These are phyloP conservation scores for Ceratocystiopsis minuta DNA, from an alignment of 2,329 filamentous ascomycete species.

Conservation along the genomic window DNA sequence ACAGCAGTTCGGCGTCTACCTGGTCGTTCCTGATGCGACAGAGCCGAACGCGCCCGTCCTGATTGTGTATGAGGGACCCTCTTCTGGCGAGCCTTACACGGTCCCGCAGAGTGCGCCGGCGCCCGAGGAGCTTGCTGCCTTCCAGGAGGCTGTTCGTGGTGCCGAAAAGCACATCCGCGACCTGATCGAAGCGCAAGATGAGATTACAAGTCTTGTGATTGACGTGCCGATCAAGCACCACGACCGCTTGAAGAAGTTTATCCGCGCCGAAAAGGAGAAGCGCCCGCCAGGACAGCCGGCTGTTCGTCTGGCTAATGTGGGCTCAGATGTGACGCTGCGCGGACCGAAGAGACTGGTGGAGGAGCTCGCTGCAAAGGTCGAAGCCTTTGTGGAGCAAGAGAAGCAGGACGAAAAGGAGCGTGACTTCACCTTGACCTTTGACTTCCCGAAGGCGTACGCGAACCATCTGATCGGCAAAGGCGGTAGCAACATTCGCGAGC, in stretches of 20 bases:
- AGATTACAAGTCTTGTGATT: conserved; percentile 29
- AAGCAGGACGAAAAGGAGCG: conserved; percentile 88
- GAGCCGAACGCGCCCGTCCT: conserved; percentile 46
- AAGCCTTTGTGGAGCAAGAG: conserved; percentile 68
- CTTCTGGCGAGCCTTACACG: conserved; percentile 27
- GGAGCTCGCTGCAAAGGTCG: conserved; percentile 52
- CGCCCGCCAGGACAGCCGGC: conserved; percentile 40
- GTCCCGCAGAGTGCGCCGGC: conserved; percentile 32
- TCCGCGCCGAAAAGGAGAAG: conserved; percentile 44
- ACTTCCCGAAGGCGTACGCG: conserved; percentile 88
- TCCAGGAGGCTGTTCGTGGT: conserved; percentile 36
- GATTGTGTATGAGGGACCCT: conserved; percentile 53
- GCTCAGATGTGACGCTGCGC: conserved; percentile 50
- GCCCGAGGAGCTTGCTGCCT: conserved; percentile 30
- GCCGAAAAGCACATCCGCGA: conserved; percentile 39
- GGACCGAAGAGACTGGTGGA: conserved; percentile 60
- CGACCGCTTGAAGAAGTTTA: conserved; percentile 43
- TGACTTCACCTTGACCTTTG: conserved; percentile 68
- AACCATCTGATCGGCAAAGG: conserved; percentile 63
- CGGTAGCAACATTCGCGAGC: conserved; percentile 46
- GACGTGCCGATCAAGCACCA: conserved; percentile 46
- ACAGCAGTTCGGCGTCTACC: conserved; percentile 51
- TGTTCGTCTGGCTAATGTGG: conserved; percentile 38
- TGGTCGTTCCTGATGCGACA: conserved; percentile 49
- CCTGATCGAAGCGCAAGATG: conserved; percentile 40